These are phyloP conservation scores for Xylariomycetidae sp. DNA, from an alignment of 2,329 filamentous ascomycete species.

Conservation along the genomic window DNA sequence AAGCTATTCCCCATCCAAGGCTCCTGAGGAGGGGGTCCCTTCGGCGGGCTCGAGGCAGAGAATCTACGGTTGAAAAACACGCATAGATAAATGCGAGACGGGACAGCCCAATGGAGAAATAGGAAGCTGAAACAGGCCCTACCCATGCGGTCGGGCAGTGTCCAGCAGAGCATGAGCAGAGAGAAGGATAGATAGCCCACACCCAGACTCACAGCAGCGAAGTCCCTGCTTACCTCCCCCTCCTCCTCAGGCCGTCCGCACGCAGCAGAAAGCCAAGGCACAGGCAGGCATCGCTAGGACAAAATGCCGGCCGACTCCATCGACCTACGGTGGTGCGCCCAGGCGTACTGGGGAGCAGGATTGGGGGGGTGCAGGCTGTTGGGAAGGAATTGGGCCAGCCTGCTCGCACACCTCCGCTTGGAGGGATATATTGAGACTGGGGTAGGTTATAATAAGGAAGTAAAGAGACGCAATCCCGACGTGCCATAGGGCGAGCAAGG, in stretches of 20 bases:
- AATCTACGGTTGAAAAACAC: constrained; percentile 30
- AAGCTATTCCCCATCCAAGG: constrained; percentile 19
- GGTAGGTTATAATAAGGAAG: constrained; percentile 28
- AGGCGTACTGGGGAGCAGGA: constrained; percentile 7
- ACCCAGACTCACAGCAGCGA: constrained; percentile 22
- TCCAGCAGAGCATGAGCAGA: constrained; percentile 31
- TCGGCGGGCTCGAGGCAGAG: constrained; percentile 20
- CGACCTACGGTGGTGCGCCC: constrained; percentile 5
- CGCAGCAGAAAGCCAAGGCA: constrained; percentile 18
- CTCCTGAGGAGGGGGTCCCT: constrained; percentile 16
- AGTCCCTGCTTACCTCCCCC: constrained; percentile 24
- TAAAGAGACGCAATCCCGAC: constrained; percentile 26
- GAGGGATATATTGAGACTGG: constrained; percentile 28
- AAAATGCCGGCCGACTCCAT: constrained; percentile 25
- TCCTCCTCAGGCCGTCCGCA: constrained; percentile 10
- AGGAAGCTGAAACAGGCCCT: constrained; percentile 39
- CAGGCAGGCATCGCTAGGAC: constrained; percentile 18
- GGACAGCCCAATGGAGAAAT: constrained; percentile 30
- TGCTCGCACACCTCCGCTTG: constrained; percentile 26
- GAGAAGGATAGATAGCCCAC: constrained; percentile 27
- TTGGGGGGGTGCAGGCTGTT: constrained; percentile 16
- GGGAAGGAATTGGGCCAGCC: constrained; percentile 23
- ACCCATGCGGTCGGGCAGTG: constrained; percentile 35
- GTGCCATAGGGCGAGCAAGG: constrained; percentile 29
- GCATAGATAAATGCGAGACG: constrained; percentile 36